These are phyloP conservation scores for Pichia sporocuriosa DNA, from an alignment of 805 yeast genomes.

Conservation along the genomic window DNA sequence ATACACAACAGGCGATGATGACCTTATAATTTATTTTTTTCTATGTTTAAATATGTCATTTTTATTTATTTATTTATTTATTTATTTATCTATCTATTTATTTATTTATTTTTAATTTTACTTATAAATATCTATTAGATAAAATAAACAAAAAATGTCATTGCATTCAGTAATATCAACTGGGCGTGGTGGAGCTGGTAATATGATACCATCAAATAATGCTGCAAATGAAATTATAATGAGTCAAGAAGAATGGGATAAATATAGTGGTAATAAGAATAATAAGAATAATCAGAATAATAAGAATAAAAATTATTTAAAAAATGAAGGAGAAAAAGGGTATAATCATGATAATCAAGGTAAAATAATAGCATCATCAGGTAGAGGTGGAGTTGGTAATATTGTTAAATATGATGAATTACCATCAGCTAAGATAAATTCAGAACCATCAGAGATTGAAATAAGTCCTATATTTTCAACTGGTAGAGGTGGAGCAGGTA, in stretches of 20 bases:
- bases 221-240: conserved; percentile 23
- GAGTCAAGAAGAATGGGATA: conserved; percentile 10
- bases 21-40: too few species aligned
- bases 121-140: too few species aligned
- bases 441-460: conserved; percentile 33
- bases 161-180: conserved; percentile 25
- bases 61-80: too few species aligned
- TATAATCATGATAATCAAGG: conserved; percentile 28
- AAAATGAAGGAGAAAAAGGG: conserved; percentile 8
- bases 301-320: not conserved
- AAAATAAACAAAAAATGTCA: conserved; percentile 1
- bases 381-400: conserved; percentile 55
- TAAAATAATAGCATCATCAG: conserved; percentile 40
- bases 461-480: conserved; percentile 39
- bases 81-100: too few species aligned
- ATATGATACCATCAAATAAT: conserved; percentile 19
- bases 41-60: too few species aligned
- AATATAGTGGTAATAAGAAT: not conserved
- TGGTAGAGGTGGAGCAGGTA: conserved; percentile 55
- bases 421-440: conserved; percentile 38
- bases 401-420: conserved; percentile 33
- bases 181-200: conserved; percentile 34
- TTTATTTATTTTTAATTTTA: too few species aligned
- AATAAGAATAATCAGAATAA: not conserved
- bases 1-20: too few species aligned